Percentiles rank a stretch among this genome's conserved stretches.
These are phyloP conservation scores for Tinospora cordifolia DNA, from an alignment of 164 flowering plant species.

Conservation along the genomic window DNA sequence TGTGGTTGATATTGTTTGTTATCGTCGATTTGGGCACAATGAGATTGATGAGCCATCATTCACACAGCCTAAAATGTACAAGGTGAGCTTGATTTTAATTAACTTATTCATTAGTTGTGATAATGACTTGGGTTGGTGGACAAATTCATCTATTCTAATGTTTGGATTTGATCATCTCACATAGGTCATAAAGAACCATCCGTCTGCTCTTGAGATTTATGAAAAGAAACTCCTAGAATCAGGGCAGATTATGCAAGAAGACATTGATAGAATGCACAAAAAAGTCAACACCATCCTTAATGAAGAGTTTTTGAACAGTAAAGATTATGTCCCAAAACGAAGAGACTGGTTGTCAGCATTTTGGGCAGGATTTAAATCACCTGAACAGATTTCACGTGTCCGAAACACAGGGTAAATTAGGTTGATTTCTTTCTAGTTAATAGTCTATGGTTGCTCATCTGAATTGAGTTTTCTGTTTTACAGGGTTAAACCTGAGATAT, in stretches of 20 bases:
- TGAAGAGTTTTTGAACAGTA: conserved; percentile 80
- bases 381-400: conserved; percentile 88
- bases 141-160: too few species aligned
- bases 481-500: conserved; percentile 92
- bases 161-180: too few species aligned
- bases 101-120: too few species aligned
- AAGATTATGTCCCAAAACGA: conserved; percentile 68
- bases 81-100: conserved; percentile 33
- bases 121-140: too few species aligned
- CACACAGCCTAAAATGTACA: conserved; percentile 96
- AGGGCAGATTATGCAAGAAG: conserved; percentile 63
- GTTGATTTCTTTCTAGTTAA: background rate
- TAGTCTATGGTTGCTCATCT: too few species aligned
- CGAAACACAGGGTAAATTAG: conserved; percentile 85
- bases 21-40: conserved; percentile 96
- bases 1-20: conserved; percentile 91
- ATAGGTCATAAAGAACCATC: conserved; percentile 84
- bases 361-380: conserved; percentile 95
- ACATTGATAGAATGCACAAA: conserved; percentile 51
- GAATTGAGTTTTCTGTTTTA: too few species aligned
- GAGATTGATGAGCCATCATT: conserved; percentile 98
- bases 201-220: conserved; percentile 77
- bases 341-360: conserved; percentile 91
- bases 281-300: conserved; percentile 75
- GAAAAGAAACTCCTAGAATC: conserved; percentile 65